Evolutionary conservation across 2,329 filamentous ascomycete species (phyloP), one percentile per base, ranked within the genome.

Genomic region (Coniochaeta sp.): DNA sequence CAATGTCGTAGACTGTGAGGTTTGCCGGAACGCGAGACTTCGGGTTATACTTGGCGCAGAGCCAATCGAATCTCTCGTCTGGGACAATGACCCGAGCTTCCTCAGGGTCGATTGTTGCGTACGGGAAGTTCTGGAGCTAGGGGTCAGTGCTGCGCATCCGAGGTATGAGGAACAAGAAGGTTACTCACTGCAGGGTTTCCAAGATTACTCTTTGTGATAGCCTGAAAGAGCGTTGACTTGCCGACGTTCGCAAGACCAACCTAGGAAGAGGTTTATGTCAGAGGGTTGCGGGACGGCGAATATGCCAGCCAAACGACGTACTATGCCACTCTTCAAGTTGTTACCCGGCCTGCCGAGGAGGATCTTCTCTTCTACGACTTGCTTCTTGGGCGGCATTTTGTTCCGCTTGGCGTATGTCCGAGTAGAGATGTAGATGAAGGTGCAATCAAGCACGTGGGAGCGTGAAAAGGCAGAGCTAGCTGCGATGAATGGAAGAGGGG

Each of bases 161-260:
- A 32, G 66, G 69, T 50, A 62, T 12, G 12, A 36, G 34, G 12
- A 36, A 36, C 9, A 10, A 36, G 6, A 36, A 12, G 8, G 34
- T 36, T 59, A 83, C 86, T 77, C 83, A 91, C 88, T 81, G 95
- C 95, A 70, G 96, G 96, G 81, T 98, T 99, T 79, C 96, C 95
- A 71, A 99, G 88, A 66, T 87, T 87, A 78, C 89, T 96, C 83
- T 97, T 98, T 74, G 95, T 99, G 79, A 99, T 97, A 74, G 95
- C 92, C 83, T 99, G 96, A 86, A 99, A 99, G 71, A 99, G 87
- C 36, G 96, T 99, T 67, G 95, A 99, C 82, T 99, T 99, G 77
- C 95, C 95, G 70, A 99, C 96, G 78, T 99, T 99, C 77, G 95
- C 95, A 72, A 99, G 88, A 79, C 95, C 95, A 77, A 99, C 92